A percentile compares a stretch with the other conserved stretches of the same genome.
Conservation (phyloP, 805 yeast genomes). For the Lipomyces oligophaga region DNA sequence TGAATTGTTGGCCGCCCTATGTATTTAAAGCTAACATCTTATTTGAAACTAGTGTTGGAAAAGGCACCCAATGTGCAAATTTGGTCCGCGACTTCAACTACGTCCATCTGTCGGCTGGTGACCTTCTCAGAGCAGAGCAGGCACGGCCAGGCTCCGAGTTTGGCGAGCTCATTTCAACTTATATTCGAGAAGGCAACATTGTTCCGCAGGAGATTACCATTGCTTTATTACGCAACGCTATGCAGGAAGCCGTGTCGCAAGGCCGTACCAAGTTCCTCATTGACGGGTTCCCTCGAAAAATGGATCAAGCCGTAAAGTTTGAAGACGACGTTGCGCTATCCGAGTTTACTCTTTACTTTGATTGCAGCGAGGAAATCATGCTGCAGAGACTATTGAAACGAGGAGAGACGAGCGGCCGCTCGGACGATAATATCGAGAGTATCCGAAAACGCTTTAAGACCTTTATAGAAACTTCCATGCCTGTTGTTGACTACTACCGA, state of each 20-base stretch:
- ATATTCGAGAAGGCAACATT: slow-evolving; percentile 81
- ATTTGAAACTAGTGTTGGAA: slow-evolving; percentile 56
- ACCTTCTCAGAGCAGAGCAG: slow-evolving; percentile 89
- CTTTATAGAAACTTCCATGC: slow-evolving; percentile 85
- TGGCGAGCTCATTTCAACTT: slow-evolving; percentile 79
- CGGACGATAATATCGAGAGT: slow-evolving; percentile 88
- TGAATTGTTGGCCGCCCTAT: background rate
- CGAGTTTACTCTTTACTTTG: slow-evolving; percentile 42
- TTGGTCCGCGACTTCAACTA: slow-evolving; percentile 77
- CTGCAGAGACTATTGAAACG: slow-evolving; percentile 77
- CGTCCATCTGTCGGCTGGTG: slow-evolving; percentile 94
- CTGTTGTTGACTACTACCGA: slow-evolving; percentile 76
- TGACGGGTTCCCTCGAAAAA: slow-evolving; percentile 96
- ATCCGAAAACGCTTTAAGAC: slow-evolving; percentile 85
- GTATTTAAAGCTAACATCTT: background rate
- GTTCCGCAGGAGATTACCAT: slow-evolving; percentile 92
- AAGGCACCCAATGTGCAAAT: slow-evolving; percentile 92
- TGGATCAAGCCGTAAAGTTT: slow-evolving; percentile 96
- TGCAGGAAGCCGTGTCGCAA: slow-evolving; percentile 42
- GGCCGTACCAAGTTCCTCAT: slow-evolving; percentile 64
- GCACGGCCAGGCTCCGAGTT: slow-evolving; percentile 71
- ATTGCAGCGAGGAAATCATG: slow-evolving; percentile 79
- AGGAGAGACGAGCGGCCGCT: slow-evolving; percentile 91
- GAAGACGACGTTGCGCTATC: slow-evolving; percentile 58
- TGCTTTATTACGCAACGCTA: slow-evolving; percentile 76